Base-by-base conservation (phyloP, 1,284 basidiomycete species). In the Cutaneotrichosporon daszewskae region DNA sequence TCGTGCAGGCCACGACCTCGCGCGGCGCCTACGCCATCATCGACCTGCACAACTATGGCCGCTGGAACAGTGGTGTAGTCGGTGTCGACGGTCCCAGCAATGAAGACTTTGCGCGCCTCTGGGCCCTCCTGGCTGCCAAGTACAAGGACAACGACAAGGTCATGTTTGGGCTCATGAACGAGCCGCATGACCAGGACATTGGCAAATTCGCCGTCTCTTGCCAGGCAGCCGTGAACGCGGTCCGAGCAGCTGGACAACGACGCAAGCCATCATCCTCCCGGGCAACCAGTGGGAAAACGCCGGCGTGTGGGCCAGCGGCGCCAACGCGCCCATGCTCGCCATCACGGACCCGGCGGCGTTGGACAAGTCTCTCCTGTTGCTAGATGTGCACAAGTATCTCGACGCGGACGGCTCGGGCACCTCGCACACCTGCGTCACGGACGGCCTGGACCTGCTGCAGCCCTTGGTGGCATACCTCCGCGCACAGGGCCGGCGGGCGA, bases 341-440 rank as follows among this genome's bases (percentile, higher is more conserved):
- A 73, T 82, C 45, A 80, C 75, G 1, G 78, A 81, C 59, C 77
- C 79, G n/a, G 69, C 70, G 26, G 75, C 76, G 28, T 71, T 66
- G 1, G 69, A 60, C 60, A 77, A 76, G 24, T 53, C 53, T 4
- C 39, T 51, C 60, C 64, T 82, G 55, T n/a, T n/a, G n/a, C 77
- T 81, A 53, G 79, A 81, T 73, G 77, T 79, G 4, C 79, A 80
- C 72, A 76, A 79, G 64, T 81, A 81, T 64, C 75, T 79, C 49
- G 79, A 81, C 61, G 70, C 68, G 41, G 78, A 80, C 61, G 78
- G 78, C 61, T 76, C 74, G 31, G 79, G 80, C 37, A 79, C 77
- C 4, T 73, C 75, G 56, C 53, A 73, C 11, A 76, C 49, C 73
- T 71, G 68, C 49, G 48, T 74, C 51, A 74, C 71, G 32, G 78